Evolutionary conservation across 2,329 filamentous ascomycete genomes (phyloP), one percentile per base, ranked within the genome.

Genomic region (Exophiala phaeomuriformis): DNA sequence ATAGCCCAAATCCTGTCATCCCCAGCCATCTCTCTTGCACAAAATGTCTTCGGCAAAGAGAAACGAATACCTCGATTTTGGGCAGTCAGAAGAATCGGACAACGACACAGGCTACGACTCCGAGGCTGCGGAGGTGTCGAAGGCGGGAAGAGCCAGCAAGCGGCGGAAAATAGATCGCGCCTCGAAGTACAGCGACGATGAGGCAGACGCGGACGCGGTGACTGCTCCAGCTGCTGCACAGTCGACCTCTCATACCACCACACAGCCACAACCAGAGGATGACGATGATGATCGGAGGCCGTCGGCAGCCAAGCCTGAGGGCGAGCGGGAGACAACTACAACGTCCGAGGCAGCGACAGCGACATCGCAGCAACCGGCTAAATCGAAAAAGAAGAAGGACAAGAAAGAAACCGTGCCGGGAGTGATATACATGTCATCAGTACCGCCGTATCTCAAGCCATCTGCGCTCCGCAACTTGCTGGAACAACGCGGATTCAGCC

Each of bases 321-420:
- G 72, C 43, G 77, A 76, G 28, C 85, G 65, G 63, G 85, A 80
- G 50, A 81, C 72, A 49, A 84, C 19, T 19, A 19, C 19, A 19
- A 19, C 39, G 12, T 41, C 39, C 4, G 39, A 41, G 4, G 39
- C 39, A 41, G 39, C 12, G 5, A 28, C 4, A 41, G 39, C 39
- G 39, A 41, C 39, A 49, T 37, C 37, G 37, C 47, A 42, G 7
- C 33, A 46, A 43, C 19, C 6, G 35, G 41, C 5, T 32, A 19
- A 19, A 19, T 39, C 29, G 27, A 37, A 30, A 36, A 48, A 44
- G 35, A 45, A 47, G 36, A 46, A 76, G 70, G 5, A 80, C 72
- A 27, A 80, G 76, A 60, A 50, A 43, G 47, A 41, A 30, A 53
- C 45, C 6, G 48, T 33, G 29, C 57, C 59, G 8, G 72, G 72